Evolutionary conservation across 176 grass and related monocot species (phyloP).

Genomic region (Lolium rigidum): DNA sequence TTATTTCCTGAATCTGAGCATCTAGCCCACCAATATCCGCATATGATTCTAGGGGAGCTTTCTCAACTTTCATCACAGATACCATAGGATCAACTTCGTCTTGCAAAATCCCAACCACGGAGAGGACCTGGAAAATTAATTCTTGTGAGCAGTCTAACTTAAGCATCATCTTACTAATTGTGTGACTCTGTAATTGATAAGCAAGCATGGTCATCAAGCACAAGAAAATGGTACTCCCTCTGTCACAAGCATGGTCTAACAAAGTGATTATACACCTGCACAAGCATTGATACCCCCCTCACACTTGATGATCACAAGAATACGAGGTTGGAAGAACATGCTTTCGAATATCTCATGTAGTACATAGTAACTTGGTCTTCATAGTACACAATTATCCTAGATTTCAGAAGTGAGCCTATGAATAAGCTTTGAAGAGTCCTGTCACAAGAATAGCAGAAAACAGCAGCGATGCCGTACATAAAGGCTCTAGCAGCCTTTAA

Average conservation of each 20-base stretch:
- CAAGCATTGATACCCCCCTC: neutral
- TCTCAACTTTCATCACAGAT: slow-evolving; percentile 96
- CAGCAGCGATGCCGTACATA: too few species aligned
- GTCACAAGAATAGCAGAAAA: neutral
- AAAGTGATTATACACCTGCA: neutral
- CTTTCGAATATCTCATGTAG: neutral
- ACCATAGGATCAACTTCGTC: slow-evolving; percentile 96
- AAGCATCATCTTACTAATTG: neutral
- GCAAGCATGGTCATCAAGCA: neutral
- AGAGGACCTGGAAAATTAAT: slow-evolving; percentile 60
- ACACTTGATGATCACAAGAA: neutral
- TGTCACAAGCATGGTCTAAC: too few species aligned
- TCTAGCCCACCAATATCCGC: slow-evolving; percentile 90
- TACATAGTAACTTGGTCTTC: neutral
- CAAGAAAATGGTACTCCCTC: neutral
- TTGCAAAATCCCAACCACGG: slow-evolving; percentile 88
- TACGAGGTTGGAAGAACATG: neutral
- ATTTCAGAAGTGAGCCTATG: neutral
- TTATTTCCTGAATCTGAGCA: slow-evolving; percentile 96
- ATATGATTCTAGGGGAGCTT: slow-evolving; percentile 87
- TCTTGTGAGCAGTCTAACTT: neutral
- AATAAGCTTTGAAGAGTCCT: neutral
- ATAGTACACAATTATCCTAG: neutral
- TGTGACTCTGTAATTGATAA: neutral
- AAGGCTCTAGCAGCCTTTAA: too few species aligned